Base-by-base conservation (phyloP, 1,284 basidiomycete species). In the Lentinula novae-zelandiae region DNA sequence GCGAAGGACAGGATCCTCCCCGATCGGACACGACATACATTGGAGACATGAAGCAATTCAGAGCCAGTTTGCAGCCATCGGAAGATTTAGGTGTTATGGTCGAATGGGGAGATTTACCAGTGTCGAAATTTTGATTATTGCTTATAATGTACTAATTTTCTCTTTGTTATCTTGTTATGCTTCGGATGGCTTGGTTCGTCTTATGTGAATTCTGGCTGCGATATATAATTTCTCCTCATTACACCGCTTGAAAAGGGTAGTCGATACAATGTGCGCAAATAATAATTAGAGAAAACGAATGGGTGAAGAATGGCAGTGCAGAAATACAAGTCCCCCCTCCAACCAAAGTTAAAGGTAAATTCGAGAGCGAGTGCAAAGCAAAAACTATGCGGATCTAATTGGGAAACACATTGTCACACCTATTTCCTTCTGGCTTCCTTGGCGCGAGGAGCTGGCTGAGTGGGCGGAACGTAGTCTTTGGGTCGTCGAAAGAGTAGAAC, bases 401-500 rank as follows among this genome's bases (percentile, higher is more conserved):
- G 17, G 9, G 7, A 15, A 46, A 22, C 44, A 22, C 2, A 20
- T 20, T 10, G 15, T 9, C 44, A 5, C 38, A 58, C 12, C 22
- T 56, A 54, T 55, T 62, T 62, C 50, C 57, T 46, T 51, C 61
- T 58, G 27, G 52, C 38, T 68, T 53, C 71, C 70, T 65, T 70
- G 71, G 62, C 67, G 62, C 57, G 66, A 50, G 65, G 69, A 62
- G 70, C 69, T 54, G 73, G 72, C 65, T 80, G 81, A 42, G 73
- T 66, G n/a, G 82, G 80, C 57, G 78, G 73, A 38, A 75, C 82
- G 63, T 81, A 89, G 71, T 86, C 85, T 77, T 86, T 88, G 10
- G 79, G 70, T 59, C 90, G 85, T 65, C 91, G 83, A 73, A 93
- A 93, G 58, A 93, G 84, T 7, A 93, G 79, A 53, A 93, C 90